Conservation (phyloP, 2,329 filamentous ascomycete genomes). For the Cryphonectria carpinicola region DNA sequence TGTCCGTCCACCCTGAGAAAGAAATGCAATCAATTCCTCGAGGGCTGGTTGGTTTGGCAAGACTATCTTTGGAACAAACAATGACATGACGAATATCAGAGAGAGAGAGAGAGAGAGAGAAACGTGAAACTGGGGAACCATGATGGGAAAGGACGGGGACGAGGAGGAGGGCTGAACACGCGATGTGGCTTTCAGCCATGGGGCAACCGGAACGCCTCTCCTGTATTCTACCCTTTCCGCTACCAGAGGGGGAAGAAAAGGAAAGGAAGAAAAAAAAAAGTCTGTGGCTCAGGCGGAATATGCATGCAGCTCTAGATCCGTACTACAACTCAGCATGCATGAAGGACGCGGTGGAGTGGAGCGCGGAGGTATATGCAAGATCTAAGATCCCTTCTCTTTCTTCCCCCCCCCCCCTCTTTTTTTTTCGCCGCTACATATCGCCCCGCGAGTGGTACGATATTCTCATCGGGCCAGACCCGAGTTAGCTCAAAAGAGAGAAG, state of each 20-base stretch:
- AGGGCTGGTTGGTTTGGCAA: not conserved
- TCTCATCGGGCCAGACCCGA: slow-evolving; percentile 13
- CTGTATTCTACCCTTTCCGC: not conserved
- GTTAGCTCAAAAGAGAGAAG: not conserved
- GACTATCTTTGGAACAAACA: not conserved
- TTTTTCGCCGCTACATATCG: not conserved
- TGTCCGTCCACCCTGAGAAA: not conserved
- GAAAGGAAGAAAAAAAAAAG: not conserved
- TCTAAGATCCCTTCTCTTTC: slow-evolving; percentile 3
- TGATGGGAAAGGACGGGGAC: not conserved
- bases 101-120: not conserved
- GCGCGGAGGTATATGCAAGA: not conserved
- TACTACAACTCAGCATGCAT: not conserved
- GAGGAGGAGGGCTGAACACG: slow-evolving; percentile 29
- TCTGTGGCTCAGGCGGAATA: not conserved
- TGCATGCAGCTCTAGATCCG: not conserved
- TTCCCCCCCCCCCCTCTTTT: not conserved
- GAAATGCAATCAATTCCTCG: not conserved
- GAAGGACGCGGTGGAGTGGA: not conserved
- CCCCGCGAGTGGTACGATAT: slow-evolving; percentile 1
- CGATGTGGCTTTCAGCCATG: slow-evolving; percentile 30
- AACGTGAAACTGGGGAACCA: slow-evolving; percentile 3
- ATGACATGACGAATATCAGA: not conserved
- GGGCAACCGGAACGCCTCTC: slow-evolving; percentile 14
- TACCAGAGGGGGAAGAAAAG: not conserved